Evolutionary conservation across 169 alveolate genomes (phyloP), one percentile per base, ranked within the genome.

Genomic region (Cryptosporidium bovis): DNA sequence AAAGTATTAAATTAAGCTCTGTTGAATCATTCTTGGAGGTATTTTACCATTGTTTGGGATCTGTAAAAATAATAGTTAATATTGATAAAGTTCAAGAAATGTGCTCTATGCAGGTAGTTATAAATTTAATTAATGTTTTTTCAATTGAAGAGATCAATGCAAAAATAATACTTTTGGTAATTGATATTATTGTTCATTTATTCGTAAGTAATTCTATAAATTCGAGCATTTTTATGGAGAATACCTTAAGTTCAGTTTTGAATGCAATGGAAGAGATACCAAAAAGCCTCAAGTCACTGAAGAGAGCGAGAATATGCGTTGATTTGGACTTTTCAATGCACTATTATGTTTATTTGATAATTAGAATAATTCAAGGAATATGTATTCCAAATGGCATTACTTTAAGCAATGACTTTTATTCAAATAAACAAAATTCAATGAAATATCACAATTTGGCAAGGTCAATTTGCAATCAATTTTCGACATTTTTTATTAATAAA

Each of bases 391-490:
- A 77, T 77, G 60, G 64, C 15, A 60, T 77, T 34, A 7, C 18
- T 62, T 24, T 24, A 20, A 8, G 6, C 24, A 66, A 36, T n/a
- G 60, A 29, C 24, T 29, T 58, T 24, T 29, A 16, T 24, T 44
- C 71, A 7, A 46, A 34, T 24, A 44, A 62, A 62, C 40, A 53
- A n/a, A 53, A 51, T 53, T 69, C 66, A 69, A 56, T 51, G 8
- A 77, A 77, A 16, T 64, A 46, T 13, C 46, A 62, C 46, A 34
- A 60, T n/a, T 27, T 60, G 40, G 71, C 71, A 18, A 77, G 27
- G 40, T 60, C 24, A 50, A 77, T 77, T 3, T 77, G 87, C 36
- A 60, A 50, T 51, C 87, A 77, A 24, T 77, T 77, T 60, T 58
- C 87, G 27, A 46, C 77, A 24, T 77, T 60, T 62, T 77, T 60